Evolutionary conservation across 2,329 filamentous ascomycete species (phyloP).

Genomic region (Alternaria arborescens): DNA sequence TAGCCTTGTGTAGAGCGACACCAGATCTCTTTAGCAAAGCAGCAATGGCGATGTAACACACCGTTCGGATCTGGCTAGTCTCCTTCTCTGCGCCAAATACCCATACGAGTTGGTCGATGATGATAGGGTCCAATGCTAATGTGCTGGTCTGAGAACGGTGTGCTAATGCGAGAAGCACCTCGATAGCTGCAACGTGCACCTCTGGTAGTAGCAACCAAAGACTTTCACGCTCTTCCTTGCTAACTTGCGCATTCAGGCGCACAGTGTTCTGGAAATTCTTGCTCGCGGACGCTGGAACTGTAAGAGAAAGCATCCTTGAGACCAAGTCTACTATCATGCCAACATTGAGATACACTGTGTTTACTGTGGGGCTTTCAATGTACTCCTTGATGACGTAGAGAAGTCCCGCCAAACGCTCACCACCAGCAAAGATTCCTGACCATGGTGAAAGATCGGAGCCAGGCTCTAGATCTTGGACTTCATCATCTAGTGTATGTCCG

Average conservation of each 20-base stretch:
- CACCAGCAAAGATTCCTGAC: slow-evolving; percentile 77
- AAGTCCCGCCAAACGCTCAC: slow-evolving; percentile 72
- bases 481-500: slow-evolving; percentile 39
- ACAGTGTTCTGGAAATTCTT: slow-evolving; percentile 50
- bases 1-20: slow-evolving; percentile 70
- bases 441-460: slow-evolving; percentile 69
- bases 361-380: slow-evolving; percentile 70
- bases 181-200: slow-evolving; percentile 76
- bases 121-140: slow-evolving; percentile 67
- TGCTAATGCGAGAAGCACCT: slow-evolving; percentile 66
- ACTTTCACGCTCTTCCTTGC: slow-evolving; percentile 81
- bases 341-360: slow-evolving; percentile 71
- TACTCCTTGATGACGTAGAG: slow-evolving; percentile 71
- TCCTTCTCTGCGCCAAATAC: slow-evolving; percentile 67
- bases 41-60: slow-evolving; percentile 67
- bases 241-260: slow-evolving; percentile 76
- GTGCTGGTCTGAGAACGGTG: slow-evolving; percentile 66
- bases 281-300: slow-evolving; percentile 58
- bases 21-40: slow-evolving; percentile 70
- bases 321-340: slow-evolving; percentile 73
- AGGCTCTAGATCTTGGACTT: slow-evolving; percentile 51
- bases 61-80: slow-evolving; percentile 64
- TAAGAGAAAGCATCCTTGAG: slow-evolving; percentile 73
- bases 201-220: slow-evolving; percentile 77
- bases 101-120: slow-evolving; percentile 76